These are phyloP conservation scores for Vitis riparia DNA, from an alignment of 164 flowering plant species.

Conservation along the genomic window DNA sequence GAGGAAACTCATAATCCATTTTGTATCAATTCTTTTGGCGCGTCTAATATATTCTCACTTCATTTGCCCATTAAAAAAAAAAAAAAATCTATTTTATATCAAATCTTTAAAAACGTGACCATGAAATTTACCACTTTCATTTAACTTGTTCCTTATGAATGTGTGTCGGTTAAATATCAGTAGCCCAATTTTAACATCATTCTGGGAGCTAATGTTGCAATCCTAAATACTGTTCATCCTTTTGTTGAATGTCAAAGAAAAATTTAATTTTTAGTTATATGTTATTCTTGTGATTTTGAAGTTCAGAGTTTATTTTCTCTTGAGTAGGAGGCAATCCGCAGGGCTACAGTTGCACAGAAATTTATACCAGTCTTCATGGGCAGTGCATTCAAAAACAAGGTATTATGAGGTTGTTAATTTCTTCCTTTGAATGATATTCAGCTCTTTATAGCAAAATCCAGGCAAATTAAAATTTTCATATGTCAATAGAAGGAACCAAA, in stretches of 20 bases:
- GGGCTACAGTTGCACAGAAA: constrained; percentile 86
- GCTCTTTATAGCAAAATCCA: too few species aligned
- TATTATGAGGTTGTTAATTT: constrained; percentile 19
- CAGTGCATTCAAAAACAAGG: constrained; percentile 99
- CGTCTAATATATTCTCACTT: too few species aligned
- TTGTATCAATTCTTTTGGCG: too few species aligned
- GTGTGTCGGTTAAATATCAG: not conserved
- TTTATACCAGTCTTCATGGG: constrained; percentile 99
- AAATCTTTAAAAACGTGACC: not conserved
- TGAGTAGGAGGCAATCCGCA: constrained; percentile 83
- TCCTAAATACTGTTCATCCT: not conserved
- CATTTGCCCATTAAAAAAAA: too few species aligned
- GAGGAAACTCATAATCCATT: too few species aligned
- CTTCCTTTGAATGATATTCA: not conserved
- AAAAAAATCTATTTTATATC: too few species aligned
- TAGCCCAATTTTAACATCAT: not conserved
- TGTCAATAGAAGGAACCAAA: too few species aligned
- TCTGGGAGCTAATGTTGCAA: not conserved
- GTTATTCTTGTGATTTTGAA: not conserved
- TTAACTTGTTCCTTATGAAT: not conserved
- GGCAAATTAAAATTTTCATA: too few species aligned
- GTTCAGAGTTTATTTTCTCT: constrained; percentile 2
- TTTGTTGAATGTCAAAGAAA: not conserved
- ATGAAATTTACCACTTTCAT: not conserved
- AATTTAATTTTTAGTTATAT: not conserved